These are phyloP conservation scores for Botrytis elliptica DNA, from an alignment of 2,329 filamentous ascomycete genomes.

Conservation along the genomic window DNA sequence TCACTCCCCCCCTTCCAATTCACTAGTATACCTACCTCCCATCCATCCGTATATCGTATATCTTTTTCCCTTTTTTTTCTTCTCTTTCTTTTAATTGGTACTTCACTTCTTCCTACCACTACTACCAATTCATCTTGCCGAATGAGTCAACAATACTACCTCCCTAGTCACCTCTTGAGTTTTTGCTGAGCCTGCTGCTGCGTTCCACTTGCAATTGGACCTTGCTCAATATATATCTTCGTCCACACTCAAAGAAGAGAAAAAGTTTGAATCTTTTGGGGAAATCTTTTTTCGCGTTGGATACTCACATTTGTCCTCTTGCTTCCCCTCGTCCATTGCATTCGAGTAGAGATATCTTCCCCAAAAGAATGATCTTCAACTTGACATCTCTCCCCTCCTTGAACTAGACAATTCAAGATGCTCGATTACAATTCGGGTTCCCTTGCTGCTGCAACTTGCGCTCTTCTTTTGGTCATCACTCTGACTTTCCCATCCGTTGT, in stretches of 20 bases:
- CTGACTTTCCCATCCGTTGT: slow-evolving; percentile 43
- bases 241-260: background rate
- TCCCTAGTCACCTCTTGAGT: background rate
- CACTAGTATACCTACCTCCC: background rate
- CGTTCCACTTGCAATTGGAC: background rate
- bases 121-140: background rate
- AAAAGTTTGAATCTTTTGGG: background rate
- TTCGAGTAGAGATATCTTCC: background rate
- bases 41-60: background rate
- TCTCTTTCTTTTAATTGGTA: background rate
- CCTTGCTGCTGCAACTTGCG: slow-evolving; percentile 31
- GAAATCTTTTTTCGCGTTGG: background rate
- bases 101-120: background rate
- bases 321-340: background rate
- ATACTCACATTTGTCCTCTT: background rate
- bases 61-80: background rate
- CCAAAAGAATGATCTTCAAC: slow-evolving; percentile 9
- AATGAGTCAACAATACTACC: background rate
- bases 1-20: background rate
- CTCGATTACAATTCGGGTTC: slow-evolving; percentile 52
- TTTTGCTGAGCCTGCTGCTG: background rate
- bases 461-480: slow-evolving; percentile 41
- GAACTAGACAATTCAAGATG: slow-evolving; percentile 41
- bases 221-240: background rate
- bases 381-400: background rate